Evolutionary conservation across 2,329 filamentous ascomycete species (phyloP).

Genomic region (Xylariaceae sp.): DNA sequence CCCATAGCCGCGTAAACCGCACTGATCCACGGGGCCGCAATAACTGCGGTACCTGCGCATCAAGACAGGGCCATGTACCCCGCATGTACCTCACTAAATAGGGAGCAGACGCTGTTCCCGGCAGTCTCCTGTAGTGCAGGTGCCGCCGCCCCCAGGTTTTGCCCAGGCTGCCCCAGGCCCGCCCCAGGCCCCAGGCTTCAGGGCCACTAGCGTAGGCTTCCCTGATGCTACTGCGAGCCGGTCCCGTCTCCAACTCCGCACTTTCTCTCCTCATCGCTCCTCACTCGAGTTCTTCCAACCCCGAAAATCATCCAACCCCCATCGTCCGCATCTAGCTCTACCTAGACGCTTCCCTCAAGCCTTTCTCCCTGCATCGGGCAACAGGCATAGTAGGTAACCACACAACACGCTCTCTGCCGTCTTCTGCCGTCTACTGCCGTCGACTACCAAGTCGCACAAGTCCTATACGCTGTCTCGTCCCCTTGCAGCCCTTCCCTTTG

Average conservation of each 20-base stretch:
- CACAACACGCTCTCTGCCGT: background rate
- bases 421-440: too few relatives aligned
- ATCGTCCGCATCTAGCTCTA: conserved; percentile 9
- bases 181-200: background rate
- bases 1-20: background rate
- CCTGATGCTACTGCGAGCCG: conserved; percentile 10
- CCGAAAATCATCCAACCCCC: conserved; percentile 23
- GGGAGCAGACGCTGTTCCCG: background rate
- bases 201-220: background rate
- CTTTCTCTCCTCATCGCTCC: conserved; percentile 29
- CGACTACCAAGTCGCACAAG: conserved; percentile 1
- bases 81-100: background rate
- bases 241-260: conserved; percentile 33
- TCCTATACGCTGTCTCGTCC: background rate
- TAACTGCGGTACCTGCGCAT: background rate
- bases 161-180: background rate
- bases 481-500: background rate
- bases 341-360: conserved; percentile 5
- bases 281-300: conserved; percentile 21
- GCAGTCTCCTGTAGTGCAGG: background rate
- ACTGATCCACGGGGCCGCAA: too few relatives aligned
- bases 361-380: conserved; percentile 8
- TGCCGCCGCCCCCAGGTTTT: conserved; percentile 1
- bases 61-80: background rate
- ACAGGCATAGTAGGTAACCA: conserved; percentile 2